phyloP scores from a whole-genome alignment of 2,329 filamentous ascomycete genomes.

The Cadophora luteo-olivacea region DNA sequence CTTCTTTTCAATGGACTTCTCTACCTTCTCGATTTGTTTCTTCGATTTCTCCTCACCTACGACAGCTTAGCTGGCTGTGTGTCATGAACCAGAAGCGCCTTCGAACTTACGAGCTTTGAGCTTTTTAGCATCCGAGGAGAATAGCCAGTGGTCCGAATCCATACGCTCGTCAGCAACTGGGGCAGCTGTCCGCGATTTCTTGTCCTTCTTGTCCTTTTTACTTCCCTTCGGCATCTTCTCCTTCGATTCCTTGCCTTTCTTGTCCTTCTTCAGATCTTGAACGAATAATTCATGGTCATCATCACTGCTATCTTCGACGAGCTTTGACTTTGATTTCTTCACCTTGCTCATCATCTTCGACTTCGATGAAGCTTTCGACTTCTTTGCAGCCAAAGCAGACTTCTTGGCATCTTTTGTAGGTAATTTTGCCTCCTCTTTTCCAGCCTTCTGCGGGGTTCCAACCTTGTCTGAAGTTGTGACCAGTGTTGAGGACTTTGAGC shows the following conservation, averaged over 20 bases:
- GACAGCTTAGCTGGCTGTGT: neutral
- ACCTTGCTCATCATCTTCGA: neutral
- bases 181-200: neutral
- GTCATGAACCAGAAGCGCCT: neutral
- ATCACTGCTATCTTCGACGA: neutral
- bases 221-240: neutral
- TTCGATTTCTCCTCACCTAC: neutral
- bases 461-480: neutral
- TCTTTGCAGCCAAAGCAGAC: neutral
- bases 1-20: neutral
- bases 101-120: neutral
- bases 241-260: neutral
- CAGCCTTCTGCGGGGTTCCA: neutral
- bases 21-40: neutral
- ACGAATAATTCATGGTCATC: neutral
- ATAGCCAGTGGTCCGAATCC: conserved; percentile 4
- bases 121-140: conserved; percentile 4
- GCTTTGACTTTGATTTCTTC: neutral
- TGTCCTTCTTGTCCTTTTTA: neutral
- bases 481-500: neutral
- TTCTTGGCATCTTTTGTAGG: neutral
- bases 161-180: neutral
- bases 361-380: neutral
- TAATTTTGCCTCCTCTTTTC: neutral
- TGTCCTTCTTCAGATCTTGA: neutral